Conservation (phyloP, 1,139 yeast species). For the Geotrichum fermentans region DNA sequence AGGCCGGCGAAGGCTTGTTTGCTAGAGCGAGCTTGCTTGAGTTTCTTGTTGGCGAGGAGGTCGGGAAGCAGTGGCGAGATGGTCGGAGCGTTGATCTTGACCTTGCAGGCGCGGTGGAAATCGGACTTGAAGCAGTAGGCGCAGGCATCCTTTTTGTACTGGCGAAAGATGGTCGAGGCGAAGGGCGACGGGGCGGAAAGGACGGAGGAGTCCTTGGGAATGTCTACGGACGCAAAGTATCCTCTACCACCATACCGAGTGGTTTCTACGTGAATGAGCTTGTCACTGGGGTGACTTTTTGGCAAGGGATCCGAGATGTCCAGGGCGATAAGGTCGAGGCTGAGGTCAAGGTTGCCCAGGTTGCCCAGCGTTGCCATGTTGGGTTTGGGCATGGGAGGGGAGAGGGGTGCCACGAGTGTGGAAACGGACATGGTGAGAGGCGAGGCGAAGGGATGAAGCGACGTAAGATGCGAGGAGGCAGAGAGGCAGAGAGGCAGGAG, state of each 20-base stretch:
- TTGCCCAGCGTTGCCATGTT: background rate
- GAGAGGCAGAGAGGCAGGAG: background rate
- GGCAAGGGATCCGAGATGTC: background rate
- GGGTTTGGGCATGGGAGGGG: background rate
- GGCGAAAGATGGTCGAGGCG: constrained; percentile 48
- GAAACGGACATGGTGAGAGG: background rate
- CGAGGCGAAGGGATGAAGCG: no score
- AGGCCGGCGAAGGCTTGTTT: constrained; percentile 44
- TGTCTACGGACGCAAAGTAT: constrained; percentile 47
- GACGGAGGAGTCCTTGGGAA: constrained; percentile 44
- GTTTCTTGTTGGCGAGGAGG: constrained; percentile 8
- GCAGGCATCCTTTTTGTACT: constrained; percentile 65
- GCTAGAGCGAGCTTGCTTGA: constrained; percentile 23
- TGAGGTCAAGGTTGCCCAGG: background rate
- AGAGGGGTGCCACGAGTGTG: background rate
- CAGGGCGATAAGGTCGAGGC: background rate
- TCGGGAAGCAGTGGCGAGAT: constrained; percentile 1
- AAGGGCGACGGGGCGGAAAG: constrained; percentile 43
- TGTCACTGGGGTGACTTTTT: no score
- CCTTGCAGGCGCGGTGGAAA: constrained; percentile 47
- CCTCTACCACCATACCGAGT: constrained; percentile 54
- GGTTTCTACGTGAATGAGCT: constrained; percentile 22
- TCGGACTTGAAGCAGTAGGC: constrained; percentile 50
- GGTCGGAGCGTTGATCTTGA: constrained; percentile 22
- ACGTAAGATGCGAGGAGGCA: no score